Evolutionary conservation across 2,329 filamentous ascomycete genomes (phyloP).

Genomic region (Penicillium sp.): DNA sequence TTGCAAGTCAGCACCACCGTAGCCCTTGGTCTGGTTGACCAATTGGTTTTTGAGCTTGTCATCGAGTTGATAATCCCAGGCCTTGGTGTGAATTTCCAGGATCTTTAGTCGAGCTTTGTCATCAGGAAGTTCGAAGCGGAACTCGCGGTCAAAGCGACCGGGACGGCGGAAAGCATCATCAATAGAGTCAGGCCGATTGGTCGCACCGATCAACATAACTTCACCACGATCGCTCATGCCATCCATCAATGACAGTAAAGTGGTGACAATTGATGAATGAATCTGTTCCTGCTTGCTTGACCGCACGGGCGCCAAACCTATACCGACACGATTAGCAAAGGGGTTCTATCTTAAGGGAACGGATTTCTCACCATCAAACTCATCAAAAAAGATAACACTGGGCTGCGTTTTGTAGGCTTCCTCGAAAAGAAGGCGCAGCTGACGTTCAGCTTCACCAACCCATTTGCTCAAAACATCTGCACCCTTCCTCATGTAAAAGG

Average conservation of each 20-base stretch:
- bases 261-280: slow-evolving; percentile 95
- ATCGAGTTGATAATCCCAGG: slow-evolving; percentile 80
- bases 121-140: slow-evolving; percentile 94
- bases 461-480: slow-evolving; percentile 97
- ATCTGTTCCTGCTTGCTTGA: slow-evolving; percentile 99
- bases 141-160: slow-evolving; percentile 94
- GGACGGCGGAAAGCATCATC: slow-evolving; percentile 93
- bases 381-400: slow-evolving; percentile 99
- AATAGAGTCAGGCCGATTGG: slow-evolving; percentile 93
- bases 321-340: slow-evolving; percentile 13
- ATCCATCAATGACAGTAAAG: slow-evolving; percentile 91
- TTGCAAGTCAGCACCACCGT: slow-evolving; percentile 91
- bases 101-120: slow-evolving; percentile 80
- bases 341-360: not conserved
- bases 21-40: slow-evolving; percentile 87
- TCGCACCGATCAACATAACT: slow-evolving; percentile 98
- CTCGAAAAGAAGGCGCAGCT: slow-evolving; percentile 90
- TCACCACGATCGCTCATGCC: slow-evolving; percentile 98
- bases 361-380: slow-evolving; percentile 76
- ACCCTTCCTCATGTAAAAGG: slow-evolving; percentile 99
- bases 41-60: slow-evolving; percentile 80
- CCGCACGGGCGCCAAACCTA: slow-evolving; percentile 80
- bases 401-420: slow-evolving; percentile 95
- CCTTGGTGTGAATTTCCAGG: slow-evolving; percentile 91
- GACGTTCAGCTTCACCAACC: slow-evolving; percentile 97